Percentiles rank a stretch among this genome's conserved stretches.
phyloP scores from a whole-genome alignment of 176 grass and related monocot species.

The Raddia distichophylla region DNA sequence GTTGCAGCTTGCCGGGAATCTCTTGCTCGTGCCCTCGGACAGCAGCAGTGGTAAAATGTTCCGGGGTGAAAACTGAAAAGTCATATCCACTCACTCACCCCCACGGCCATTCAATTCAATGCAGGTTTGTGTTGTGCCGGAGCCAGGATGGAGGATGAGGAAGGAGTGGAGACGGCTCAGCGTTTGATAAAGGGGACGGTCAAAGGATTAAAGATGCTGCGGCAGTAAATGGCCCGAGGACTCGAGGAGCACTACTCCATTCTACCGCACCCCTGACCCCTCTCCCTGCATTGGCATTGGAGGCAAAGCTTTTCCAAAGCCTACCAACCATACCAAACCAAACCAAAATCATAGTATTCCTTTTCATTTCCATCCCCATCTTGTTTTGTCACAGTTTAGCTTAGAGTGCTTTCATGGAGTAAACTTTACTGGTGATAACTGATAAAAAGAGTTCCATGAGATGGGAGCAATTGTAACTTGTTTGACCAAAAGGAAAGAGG shows the following conservation, averaged over 20 bases:
- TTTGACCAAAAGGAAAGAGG: conserved; percentile 42
- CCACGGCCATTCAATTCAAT: not conserved
- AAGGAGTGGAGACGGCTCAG: not conserved
- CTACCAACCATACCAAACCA: not conserved
- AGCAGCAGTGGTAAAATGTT: not conserved
- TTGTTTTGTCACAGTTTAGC: conserved; percentile 27
- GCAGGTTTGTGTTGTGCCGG: not conserved
- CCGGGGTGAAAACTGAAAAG: not conserved
- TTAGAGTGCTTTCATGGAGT: not conserved
- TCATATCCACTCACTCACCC: not conserved
- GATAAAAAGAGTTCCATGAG: conserved; percentile 13
- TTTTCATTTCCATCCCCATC: not conserved
- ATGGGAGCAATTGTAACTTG: conserved; percentile 9
- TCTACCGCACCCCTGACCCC: not conserved
- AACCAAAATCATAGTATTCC: not conserved
- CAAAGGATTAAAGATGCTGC: conserved; percentile 37
- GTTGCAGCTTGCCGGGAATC: not conserved
- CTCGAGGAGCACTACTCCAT: too few relatives aligned
- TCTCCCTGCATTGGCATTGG: not conserved
- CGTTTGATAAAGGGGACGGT: conserved; percentile 1
- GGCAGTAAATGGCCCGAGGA: not conserved
- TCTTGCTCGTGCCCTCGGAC: not conserved
- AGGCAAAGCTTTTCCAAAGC: conserved; percentile 33
- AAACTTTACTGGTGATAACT: not conserved
- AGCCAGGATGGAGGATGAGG: not conserved